Percentiles rank a stretch among this genome's conserved stretches.
phyloP scores from a whole-genome alignment of 2,329 filamentous ascomycete species.

The Amylocarpus encephaloides region DNA sequence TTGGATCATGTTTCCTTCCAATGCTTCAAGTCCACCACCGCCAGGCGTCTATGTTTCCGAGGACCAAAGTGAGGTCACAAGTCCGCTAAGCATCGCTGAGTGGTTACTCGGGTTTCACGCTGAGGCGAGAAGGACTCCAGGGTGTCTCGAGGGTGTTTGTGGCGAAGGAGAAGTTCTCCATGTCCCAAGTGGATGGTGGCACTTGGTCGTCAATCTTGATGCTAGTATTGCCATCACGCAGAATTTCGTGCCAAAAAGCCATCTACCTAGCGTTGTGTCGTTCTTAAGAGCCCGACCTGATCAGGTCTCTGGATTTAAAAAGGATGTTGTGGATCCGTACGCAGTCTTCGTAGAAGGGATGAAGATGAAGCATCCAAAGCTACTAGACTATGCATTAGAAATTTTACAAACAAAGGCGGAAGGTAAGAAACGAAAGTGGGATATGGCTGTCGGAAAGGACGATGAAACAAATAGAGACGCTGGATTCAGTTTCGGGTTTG shows the following conservation, averaged over 20 bases:
- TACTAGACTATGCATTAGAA: slow-evolving; percentile 59
- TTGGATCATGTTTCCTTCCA: slow-evolving; percentile 93
- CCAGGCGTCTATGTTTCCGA: slow-evolving; percentile 86
- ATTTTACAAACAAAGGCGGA: slow-evolving; percentile 57
- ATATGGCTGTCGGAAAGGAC: slow-evolving; percentile 60
- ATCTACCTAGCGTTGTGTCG: slow-evolving; percentile 66
- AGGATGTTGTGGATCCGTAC: slow-evolving; percentile 65
- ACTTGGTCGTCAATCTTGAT: slow-evolving; percentile 86
- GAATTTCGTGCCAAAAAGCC: slow-evolving; percentile 77
- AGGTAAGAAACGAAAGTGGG: slow-evolving; percentile 79
- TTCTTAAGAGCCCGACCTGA: slow-evolving; percentile 79
- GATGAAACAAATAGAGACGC: slow-evolving; percentile 37
- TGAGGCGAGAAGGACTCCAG: slow-evolving; percentile 67
- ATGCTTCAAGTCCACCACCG: slow-evolving; percentile 46
- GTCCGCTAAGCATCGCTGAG: slow-evolving; percentile 91
- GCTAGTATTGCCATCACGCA: slow-evolving; percentile 84
- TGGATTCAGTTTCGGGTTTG: slow-evolving; percentile 60
- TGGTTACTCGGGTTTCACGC: slow-evolving; percentile 88
- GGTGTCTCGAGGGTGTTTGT: slow-evolving; percentile 83
- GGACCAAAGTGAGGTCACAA: slow-evolving; percentile 89
- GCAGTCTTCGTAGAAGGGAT: slow-evolving; percentile 68
- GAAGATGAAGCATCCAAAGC: slow-evolving; percentile 52
- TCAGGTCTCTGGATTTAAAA: slow-evolving; percentile 80
- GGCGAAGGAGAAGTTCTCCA: slow-evolving; percentile 78
- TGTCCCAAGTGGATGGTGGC: slow-evolving; percentile 94